phyloP scores from a whole-genome alignment of 192 early-diverging fungal genomes.

The Rhizoclosmatium sp. region DNA sequence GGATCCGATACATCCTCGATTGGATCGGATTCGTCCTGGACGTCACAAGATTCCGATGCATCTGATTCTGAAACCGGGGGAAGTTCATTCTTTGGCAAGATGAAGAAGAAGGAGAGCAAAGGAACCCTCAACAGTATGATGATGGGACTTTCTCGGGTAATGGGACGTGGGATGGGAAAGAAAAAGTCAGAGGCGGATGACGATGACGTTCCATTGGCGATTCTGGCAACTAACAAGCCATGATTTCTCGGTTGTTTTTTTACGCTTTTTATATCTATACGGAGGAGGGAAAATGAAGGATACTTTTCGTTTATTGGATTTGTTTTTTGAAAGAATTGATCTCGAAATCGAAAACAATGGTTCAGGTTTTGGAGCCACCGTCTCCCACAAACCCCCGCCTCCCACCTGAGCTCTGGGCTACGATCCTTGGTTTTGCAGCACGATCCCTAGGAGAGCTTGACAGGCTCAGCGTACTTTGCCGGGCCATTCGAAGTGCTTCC shows the following conservation, averaged over 20 bases:
- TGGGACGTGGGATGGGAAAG: background rate
- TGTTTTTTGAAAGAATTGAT: too few species aligned
- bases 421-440: too few species aligned
- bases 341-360: too few species aligned
- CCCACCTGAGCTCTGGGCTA: too few species aligned
- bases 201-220: slow-evolving; percentile 30
- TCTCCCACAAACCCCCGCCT: too few species aligned
- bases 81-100: slow-evolving; percentile 2
- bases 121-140: slow-evolving; percentile 12
- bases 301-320: background rate
- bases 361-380: too few species aligned
- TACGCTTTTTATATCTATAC: background rate
- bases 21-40: slow-evolving; percentile 11
- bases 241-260: slow-evolving; percentile 10
- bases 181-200: slow-evolving; percentile 21
- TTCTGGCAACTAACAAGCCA: background rate
- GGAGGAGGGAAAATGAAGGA: background rate
- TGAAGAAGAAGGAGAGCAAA: background rate
- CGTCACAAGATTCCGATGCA: slow-evolving; percentile 11
- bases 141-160: background rate
- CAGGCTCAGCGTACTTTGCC: too few species aligned
- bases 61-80: background rate
- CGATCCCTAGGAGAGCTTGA: too few species aligned
- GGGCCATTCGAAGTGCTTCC: too few species aligned
- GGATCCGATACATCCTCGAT: background rate